Percentiles rank a stretch among this genome's conserved stretches.
Conservation (phyloP, 75 land plant species). For the Sequoiadendron giganteum region DNA sequence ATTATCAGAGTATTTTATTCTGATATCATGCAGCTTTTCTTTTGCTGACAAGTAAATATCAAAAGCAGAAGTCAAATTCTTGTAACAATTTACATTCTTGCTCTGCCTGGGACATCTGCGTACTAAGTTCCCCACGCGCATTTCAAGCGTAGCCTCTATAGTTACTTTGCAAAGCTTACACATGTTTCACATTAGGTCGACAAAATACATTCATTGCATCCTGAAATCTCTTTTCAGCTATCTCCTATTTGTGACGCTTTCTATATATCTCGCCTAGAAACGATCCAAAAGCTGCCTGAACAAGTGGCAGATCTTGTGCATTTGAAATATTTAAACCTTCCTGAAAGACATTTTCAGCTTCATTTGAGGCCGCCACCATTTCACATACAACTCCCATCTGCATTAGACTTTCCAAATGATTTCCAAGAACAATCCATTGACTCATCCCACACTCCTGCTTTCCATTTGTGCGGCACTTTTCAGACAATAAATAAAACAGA, state of each 20-base stretch:
- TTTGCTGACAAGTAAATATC: constrained; percentile 36
- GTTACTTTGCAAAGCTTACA: constrained; percentile 53
- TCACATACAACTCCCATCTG: constrained; percentile 80
- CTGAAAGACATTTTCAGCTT: constrained; percentile 63
- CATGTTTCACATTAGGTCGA: constrained; percentile 11
- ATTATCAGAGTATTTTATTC: constrained; percentile 13
- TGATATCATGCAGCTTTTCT: constrained; percentile 29
- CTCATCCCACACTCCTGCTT: constrained; percentile 38
- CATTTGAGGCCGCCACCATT: constrained; percentile 60
- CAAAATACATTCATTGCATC: constrained; percentile 35
- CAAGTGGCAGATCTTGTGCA: constrained; percentile 51
- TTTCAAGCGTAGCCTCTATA: constrained; percentile 38
- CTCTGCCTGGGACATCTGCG: constrained; percentile 18
- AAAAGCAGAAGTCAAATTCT: constrained; percentile 20
- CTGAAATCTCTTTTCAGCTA: constrained; percentile 49
- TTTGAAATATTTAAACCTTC: constrained; percentile 58
- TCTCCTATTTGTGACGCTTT: constrained; percentile 57
- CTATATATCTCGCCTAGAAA: constrained; percentile 68
- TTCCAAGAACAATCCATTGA: constrained; percentile 75
- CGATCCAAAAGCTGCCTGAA: constrained; percentile 53
- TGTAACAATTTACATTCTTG: neutral
- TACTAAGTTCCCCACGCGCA: constrained; percentile 62
- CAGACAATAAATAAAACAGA: too few relatives aligned
- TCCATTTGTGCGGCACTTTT: too few relatives aligned
- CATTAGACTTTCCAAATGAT: constrained; percentile 82